phyloP scores from a whole-genome alignment of 441 rosid species.

The Croton setiger region DNA sequence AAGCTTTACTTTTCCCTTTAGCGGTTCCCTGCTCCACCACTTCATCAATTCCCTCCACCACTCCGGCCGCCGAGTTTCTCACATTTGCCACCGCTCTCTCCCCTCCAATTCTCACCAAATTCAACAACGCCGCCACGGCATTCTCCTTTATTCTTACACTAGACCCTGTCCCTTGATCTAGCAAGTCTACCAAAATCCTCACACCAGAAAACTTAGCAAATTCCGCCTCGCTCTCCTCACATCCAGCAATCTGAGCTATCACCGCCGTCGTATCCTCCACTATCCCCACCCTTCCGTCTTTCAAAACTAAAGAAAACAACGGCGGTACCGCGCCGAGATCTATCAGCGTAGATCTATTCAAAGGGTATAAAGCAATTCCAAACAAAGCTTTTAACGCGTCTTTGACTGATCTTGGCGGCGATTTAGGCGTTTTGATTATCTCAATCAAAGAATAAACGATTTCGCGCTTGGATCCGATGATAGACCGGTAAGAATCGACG shows the following conservation, averaged over 20 bases:
- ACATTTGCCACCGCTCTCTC: slow-evolving; percentile 47
- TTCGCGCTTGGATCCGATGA: slow-evolving; percentile 82
- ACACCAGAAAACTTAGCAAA: slow-evolving; percentile 54
- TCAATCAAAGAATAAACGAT: slow-evolving; percentile 67
- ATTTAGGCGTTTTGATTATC: slow-evolving; percentile 41
- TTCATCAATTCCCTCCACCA: slow-evolving; percentile 52
- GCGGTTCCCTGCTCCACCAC: slow-evolving; percentile 55
- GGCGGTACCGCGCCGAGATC: slow-evolving; percentile 60
- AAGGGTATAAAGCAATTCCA: slow-evolving; percentile 58
- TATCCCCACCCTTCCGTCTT: slow-evolving; percentile 71
- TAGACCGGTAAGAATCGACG: slow-evolving; percentile 65
- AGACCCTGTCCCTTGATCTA: slow-evolving; percentile 69
- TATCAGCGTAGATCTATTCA: slow-evolving; percentile 58
- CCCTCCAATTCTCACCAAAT: slow-evolving; percentile 57
- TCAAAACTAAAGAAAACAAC: slow-evolving; percentile 57
- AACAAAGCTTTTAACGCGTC: slow-evolving; percentile 84
- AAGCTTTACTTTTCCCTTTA: slow-evolving; percentile 67
- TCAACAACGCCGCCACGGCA: slow-evolving; percentile 66
- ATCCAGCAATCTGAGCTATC: slow-evolving; percentile 85
- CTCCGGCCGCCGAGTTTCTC: slow-evolving; percentile 35
- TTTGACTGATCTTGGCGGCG: slow-evolving; percentile 69
- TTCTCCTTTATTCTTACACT: slow-evolving; percentile 67
- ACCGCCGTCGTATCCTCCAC: slow-evolving; percentile 94
- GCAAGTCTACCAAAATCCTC: slow-evolving; percentile 57
- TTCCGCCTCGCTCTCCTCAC: slow-evolving; percentile 72